Base-by-base conservation (phyloP, 805 yeast species). In the Wickerhamomyces ciferrii region DNA sequence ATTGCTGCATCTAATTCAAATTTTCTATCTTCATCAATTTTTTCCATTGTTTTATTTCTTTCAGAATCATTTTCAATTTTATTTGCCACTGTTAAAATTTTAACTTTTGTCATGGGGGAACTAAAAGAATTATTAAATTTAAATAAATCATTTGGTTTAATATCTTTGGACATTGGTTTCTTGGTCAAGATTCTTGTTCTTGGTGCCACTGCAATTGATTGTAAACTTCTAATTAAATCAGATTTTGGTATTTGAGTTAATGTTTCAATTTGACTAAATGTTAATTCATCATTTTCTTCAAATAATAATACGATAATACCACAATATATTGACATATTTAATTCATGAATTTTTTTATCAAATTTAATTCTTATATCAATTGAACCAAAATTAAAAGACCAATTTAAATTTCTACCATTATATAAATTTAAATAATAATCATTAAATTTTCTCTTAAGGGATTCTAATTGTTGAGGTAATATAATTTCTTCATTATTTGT, bases 361-460 rank as follows among this genome's bases (percentile, higher is more conserved):
- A 83, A 86, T 32, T 81, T 74, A 54, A 85, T 82, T 43, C 85
- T 72, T 45, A 92, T 71, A 56, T 91, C 97, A 48, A 88, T 83
- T 6, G 87, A 79, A 6, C 97, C 96, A 58, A 87, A 78, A 53
- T 82, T 81, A 21, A 91, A 87, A 34, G 89, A 83, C 97, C 97
- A 94, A 9, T 67, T 68, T 41, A 86, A 60, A 42, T 68, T 71
- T 53, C 95, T 69, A 10, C 88, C 86, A 43, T 66, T 71, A 55
- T 81, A 82, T 38, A 72, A 66, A 2, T 69, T 61, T 4, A 61
- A 51, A 53, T 86, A 87, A 53, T 70, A 79, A 7, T 62, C 58
- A 48, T 78, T 81, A 58, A 80, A 86, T 23, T 67, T 60, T 1
- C 59, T 53, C 49, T 71, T 71, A 20, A 79, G 56, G 2, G 62